A percentile compares a stretch with the other conserved stretches of the same genome.
Conservation (phyloP, 2,329 filamentous ascomycete species). For the Boeremia exigua region DNA sequence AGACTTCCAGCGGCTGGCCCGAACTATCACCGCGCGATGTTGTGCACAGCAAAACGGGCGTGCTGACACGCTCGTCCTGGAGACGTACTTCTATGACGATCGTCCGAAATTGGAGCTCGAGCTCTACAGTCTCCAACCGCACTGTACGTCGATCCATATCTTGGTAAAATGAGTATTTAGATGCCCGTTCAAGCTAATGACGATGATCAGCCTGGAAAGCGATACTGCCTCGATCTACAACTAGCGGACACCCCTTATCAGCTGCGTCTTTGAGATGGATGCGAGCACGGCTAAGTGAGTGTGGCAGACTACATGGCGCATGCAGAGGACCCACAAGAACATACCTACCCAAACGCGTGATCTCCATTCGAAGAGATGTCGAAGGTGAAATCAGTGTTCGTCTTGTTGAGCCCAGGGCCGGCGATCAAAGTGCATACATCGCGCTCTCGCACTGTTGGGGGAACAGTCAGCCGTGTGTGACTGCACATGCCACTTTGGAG, state of each 20-base stretch:
- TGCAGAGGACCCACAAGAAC: conserved; percentile 8
- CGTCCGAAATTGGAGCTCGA: conserved; percentile 25
- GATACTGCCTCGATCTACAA: conserved; percentile 19
- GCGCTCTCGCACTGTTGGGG: conserved; percentile 9
- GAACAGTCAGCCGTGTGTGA: neutral
- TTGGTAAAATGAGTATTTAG: neutral
- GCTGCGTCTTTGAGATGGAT: conserved; percentile 17
- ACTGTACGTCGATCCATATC: conserved; percentile 10
- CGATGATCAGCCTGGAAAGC: conserved; percentile 19
- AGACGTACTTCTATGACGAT: conserved; percentile 25
- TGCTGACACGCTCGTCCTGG: conserved; percentile 14
- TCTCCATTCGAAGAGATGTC: conserved; percentile 1
- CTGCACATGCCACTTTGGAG: neutral
- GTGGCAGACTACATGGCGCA: conserved; percentile 10
- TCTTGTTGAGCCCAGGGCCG: conserved; percentile 6
- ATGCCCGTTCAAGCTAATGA: neutral
- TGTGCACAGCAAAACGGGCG: neutral
- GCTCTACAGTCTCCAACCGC: conserved; percentile 18
- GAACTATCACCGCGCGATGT: conserved; percentile 17
- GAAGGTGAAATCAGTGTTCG: neutral
- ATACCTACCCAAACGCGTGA: conserved; percentile 21
- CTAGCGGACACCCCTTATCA: conserved; percentile 19
- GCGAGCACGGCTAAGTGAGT: conserved; percentile 10
- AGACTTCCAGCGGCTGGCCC: conserved; percentile 11
- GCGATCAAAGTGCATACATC: neutral